Conservation (phyloP, 805 yeast species). For the Candida morakotiae region DNA sequence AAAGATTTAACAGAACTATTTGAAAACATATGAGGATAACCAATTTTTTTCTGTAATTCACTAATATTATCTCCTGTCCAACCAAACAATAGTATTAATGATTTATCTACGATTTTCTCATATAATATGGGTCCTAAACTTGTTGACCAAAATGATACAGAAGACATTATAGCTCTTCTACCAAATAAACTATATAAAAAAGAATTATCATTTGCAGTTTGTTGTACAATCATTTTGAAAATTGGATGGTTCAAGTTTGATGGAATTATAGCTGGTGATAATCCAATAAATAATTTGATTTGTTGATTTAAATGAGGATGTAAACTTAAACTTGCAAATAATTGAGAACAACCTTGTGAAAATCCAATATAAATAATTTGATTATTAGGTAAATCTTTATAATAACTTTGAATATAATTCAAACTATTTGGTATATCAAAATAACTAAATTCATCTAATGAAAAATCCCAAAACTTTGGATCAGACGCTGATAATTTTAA, state of each 20-base stretch:
- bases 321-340: slow-evolving; percentile 27
- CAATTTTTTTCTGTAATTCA: slow-evolving; percentile 19
- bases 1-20: slow-evolving; percentile 25
- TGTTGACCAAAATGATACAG: slow-evolving; percentile 26
- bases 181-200: slow-evolving; percentile 25
- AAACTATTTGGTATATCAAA: slow-evolving; percentile 27
- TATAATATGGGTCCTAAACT: slow-evolving; percentile 19
- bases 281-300: slow-evolving; percentile 21
- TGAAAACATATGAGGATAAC: slow-evolving; percentile 29
- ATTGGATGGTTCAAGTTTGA: slow-evolving; percentile 19
- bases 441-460: slow-evolving; percentile 28
- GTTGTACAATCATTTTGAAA: slow-evolving; percentile 20
- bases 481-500: slow-evolving; percentile 20
- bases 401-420: slow-evolving; percentile 17
- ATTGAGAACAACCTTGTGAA: slow-evolving; percentile 29
- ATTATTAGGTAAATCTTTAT: slow-evolving; percentile 8
- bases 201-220: slow-evolving; percentile 20
- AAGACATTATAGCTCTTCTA: slow-evolving; percentile 23
- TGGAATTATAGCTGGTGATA: slow-evolving; percentile 29
- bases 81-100: slow-evolving; percentile 22
- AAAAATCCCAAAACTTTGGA: slow-evolving; percentile 26
- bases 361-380: slow-evolving; percentile 25
- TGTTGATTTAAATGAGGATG: slow-evolving; percentile 18
- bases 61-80: slow-evolving; percentile 23
- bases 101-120: slow-evolving; percentile 20